phyloP scores from a whole-genome alignment of 2,329 filamentous ascomycete genomes.

The Nemania diffusa region DNA sequence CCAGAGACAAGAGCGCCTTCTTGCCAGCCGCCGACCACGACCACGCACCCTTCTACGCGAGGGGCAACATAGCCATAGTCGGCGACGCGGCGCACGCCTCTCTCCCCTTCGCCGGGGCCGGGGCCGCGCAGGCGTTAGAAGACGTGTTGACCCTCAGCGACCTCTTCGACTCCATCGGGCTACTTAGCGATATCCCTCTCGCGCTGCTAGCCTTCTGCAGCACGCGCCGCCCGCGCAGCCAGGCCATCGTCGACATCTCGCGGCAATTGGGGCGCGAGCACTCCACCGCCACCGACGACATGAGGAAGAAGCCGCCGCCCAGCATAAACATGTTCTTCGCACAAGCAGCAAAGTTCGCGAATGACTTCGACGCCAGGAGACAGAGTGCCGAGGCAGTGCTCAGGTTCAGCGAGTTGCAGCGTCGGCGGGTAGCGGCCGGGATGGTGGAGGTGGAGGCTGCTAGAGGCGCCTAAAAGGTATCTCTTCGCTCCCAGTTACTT shows the following conservation, averaged over 20 bases:
- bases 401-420: conserved; percentile 32
- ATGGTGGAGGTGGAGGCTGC: too few species aligned
- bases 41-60: conserved; percentile 48
- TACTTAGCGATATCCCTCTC: conserved; percentile 26
- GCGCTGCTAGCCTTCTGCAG: conserved; percentile 47
- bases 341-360: conserved; percentile 46
- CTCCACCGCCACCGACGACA: conserved; percentile 45
- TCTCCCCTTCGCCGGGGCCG: conserved; percentile 51
- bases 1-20: conserved; percentile 47
- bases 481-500: too few species aligned
- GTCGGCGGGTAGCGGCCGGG: too few species aligned
- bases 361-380: conserved; percentile 46
- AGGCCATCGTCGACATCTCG: conserved; percentile 48
- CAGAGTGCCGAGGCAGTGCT: conserved; percentile 45
- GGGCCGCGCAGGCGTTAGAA: conserved; percentile 53
- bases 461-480: too few species aligned
- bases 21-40: conserved; percentile 50
- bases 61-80: conserved; percentile 44
- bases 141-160: conserved; percentile 48
- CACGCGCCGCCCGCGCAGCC: conserved; percentile 46
- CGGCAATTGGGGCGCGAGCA: conserved; percentile 47
- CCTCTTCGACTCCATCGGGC: conserved; percentile 40
- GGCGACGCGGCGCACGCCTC: conserved; percentile 52
- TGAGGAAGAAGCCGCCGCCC: conserved; percentile 45
- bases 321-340: conserved; percentile 45